Evolutionary conservation across 2,329 filamentous ascomycete genomes (phyloP).

Genomic region (Cercospora sojina): DNA sequence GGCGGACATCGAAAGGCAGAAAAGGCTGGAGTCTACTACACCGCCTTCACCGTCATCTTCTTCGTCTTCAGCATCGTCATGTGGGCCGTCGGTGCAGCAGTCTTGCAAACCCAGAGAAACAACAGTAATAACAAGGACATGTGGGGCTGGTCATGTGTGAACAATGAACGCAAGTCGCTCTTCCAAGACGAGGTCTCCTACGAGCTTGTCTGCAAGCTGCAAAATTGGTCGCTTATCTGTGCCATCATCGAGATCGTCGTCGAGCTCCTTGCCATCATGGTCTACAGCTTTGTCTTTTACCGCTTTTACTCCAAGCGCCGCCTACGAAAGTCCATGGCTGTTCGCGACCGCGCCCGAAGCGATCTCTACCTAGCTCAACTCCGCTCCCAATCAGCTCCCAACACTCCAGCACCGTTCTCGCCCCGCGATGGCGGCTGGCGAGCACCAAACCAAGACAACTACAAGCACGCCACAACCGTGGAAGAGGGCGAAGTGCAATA

Average conservation of each 20-base stretch:
- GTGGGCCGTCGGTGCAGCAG: constrained; percentile 82
- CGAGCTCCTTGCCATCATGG: constrained; percentile 83
- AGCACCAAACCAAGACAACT: constrained; percentile 43
- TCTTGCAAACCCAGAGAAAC: constrained; percentile 76
- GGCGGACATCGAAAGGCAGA: constrained; percentile 86
- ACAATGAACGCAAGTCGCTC: constrained; percentile 72
- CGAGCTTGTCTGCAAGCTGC: constrained; percentile 81
- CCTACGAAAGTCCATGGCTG: constrained; percentile 94
- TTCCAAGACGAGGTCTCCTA: constrained; percentile 84
- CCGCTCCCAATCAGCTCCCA: constrained; percentile 78
- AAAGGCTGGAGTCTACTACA: constrained; percentile 94
- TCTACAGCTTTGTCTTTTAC: constrained; percentile 96
- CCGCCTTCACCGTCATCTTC: constrained; percentile 86
- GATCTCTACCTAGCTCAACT: constrained; percentile 81
- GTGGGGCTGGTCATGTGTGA: constrained; percentile 97
- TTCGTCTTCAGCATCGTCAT: constrained; percentile 91
- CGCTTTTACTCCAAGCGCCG: constrained; percentile 95
- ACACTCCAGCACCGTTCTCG: constrained; percentile 72
- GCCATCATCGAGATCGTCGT: constrained; percentile 95
- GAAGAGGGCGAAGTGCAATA: constrained; percentile 56
- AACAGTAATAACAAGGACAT: constrained; percentile 79
- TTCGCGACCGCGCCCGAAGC: constrained; percentile 87
- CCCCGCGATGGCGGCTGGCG: constrained; percentile 54
- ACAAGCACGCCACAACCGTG: constrained; percentile 40
- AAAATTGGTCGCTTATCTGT: constrained; percentile 96